Percentiles rank a stretch among this genome's conserved stretches.
These are phyloP conservation scores for Teunomyces stri DNA, from an alignment of 805 yeast species.

Conservation along the genomic window DNA sequence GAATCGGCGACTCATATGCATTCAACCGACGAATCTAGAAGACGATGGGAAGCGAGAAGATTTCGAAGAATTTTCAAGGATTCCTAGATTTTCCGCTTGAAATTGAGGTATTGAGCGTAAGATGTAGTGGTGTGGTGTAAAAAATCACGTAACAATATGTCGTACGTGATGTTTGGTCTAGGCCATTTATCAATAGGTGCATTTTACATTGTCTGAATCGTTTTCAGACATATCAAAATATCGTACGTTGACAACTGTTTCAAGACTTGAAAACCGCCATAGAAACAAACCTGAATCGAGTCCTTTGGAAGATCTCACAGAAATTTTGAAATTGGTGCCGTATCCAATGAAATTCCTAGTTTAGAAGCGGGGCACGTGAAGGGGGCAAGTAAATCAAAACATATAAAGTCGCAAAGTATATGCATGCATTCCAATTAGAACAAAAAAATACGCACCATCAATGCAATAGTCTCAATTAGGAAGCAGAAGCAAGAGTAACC, in stretches of 20 bases:
- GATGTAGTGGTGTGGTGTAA: neutral
- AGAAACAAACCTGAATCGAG: neutral
- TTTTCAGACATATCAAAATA: neutral
- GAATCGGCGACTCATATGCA: neutral
- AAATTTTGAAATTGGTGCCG: conserved; percentile 1
- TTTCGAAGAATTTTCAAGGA: neutral
- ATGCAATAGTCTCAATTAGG: neutral
- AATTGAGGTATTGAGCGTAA: neutral
- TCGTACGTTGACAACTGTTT: neutral
- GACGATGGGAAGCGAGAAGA: neutral
- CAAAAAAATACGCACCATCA: neutral
- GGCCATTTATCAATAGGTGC: neutral
- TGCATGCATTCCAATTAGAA: neutral
- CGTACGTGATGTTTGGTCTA: neutral
- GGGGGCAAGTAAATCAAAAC: neutral
- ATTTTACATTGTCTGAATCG: neutral
- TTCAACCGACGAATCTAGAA: neutral
- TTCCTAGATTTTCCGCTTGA: neutral
- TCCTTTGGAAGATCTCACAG: neutral
- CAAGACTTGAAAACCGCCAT: neutral
- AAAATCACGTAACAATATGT: neutral
- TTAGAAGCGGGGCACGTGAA: neutral
- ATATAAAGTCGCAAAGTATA: neutral
- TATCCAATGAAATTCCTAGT: neutral
- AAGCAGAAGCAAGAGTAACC: conserved; percentile 1